Percentiles rank a stretch among this genome's conserved stretches.
Evolutionary conservation across 345 rosid species (phyloP).

Genomic region (Rhizophora mangle): DNA sequence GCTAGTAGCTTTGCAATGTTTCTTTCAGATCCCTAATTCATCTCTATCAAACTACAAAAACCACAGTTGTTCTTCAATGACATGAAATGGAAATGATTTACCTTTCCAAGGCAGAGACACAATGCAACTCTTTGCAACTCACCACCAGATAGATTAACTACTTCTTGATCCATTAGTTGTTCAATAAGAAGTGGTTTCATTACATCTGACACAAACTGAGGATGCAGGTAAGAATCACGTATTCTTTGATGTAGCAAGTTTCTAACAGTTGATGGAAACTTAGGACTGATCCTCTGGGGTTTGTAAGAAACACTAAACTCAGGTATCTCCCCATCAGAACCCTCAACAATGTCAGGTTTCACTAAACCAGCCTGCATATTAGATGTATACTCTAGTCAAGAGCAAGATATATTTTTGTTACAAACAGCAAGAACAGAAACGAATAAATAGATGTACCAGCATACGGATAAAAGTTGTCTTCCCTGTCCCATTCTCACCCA

Average conservation of each 20-base stretch:
- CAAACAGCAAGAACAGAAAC: neutral
- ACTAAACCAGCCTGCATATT: conserved; percentile 75
- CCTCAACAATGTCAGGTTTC: conserved; percentile 80
- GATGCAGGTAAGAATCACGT: conserved; percentile 89
- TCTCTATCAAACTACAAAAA: too few relatives aligned
- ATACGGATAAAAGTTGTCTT: conserved; percentile 96
- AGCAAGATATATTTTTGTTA: neutral
- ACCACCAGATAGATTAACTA: conserved; percentile 94
- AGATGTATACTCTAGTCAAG: conserved; percentile 15
- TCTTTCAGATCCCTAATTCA: too few relatives aligned
- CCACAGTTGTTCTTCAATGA: too few relatives aligned
- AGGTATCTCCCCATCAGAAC: conserved; percentile 77
- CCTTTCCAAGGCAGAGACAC: conserved; percentile 96
- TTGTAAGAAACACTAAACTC: conserved; percentile 97
- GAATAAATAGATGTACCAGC: conserved; percentile 58
- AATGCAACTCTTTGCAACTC: conserved; percentile 98
- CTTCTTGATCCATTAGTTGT: conserved; percentile 96
- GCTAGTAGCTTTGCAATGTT: too few relatives aligned
- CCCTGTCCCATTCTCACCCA: conserved; percentile 99
- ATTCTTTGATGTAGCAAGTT: conserved; percentile 80
- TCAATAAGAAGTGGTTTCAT: conserved; percentile 98
- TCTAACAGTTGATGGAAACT: conserved; percentile 70
- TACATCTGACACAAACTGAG: conserved; percentile 95
- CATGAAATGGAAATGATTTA: conserved; percentile 14
- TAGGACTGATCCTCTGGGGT: conserved; percentile 96